These are phyloP conservation scores for Rhizopogon sp. DNA, from an alignment of 768 basidiomycete species.

Conservation along the genomic window DNA sequence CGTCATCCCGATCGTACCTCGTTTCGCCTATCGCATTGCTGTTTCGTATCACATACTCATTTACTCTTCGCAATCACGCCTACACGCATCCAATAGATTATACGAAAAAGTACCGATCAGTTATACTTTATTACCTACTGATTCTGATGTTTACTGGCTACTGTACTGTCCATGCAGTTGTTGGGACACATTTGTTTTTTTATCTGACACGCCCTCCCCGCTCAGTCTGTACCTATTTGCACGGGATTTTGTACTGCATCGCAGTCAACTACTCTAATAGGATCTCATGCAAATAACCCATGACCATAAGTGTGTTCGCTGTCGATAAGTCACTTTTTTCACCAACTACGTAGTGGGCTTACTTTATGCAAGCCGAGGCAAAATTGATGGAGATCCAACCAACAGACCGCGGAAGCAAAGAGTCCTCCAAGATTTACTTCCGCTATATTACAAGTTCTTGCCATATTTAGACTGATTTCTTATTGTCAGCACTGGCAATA, in stretches of 20 bases:
- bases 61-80: slow-evolving; percentile 14
- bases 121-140: slow-evolving; percentile 2
- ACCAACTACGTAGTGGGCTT: no score
- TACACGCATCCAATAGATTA: slow-evolving; percentile 21
- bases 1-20: not conserved
- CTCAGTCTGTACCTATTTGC: not conserved
- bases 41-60: not conserved
- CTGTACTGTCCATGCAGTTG: not conserved
- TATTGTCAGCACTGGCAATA: not conserved
- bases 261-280: not conserved
- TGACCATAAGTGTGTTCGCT: not conserved
- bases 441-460: not conserved
- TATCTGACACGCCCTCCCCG: not conserved
- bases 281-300: not conserved
- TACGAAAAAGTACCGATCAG: slow-evolving; percentile 22
- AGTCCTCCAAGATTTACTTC: no score
- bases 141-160: not conserved
- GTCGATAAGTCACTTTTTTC: no score
- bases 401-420: no score
- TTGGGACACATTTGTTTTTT: not conserved
- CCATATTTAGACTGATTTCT: not conserved
- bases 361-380: no score
- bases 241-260: not conserved
- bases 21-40: not conserved
- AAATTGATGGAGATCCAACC: no score